A percentile compares a stretch with the other conserved stretches of the same genome.
phyloP scores from a whole-genome alignment of 257 asterid genomes.

The Voacanga thouarsii region DNA sequence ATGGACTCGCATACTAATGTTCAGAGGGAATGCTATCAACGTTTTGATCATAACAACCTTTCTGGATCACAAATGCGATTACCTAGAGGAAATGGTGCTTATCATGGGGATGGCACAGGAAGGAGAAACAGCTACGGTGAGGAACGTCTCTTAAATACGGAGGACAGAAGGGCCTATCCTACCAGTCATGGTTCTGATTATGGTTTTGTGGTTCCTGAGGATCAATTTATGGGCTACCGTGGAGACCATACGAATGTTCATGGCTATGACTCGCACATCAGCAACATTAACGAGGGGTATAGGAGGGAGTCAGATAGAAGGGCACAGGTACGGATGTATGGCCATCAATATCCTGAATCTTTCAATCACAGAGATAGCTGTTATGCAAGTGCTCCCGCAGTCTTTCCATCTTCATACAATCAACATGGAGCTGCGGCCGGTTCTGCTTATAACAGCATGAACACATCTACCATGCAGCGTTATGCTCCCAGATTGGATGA shows the following conservation, averaged over 20 bases:
- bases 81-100: conserved; percentile 22
- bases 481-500: conserved; percentile 59
- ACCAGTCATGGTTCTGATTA: conserved; percentile 31
- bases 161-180: conserved; percentile 22
- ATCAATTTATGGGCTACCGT: conserved; percentile 23
- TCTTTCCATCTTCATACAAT: conserved; percentile 17
- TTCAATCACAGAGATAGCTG: conserved; percentile 17
- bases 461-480: conserved; percentile 39
- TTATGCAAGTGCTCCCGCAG: conserved; percentile 14
- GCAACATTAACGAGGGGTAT: conserved; percentile 19
- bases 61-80: conserved; percentile 24
- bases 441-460: conserved; percentile 25
- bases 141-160: conserved; percentile 25
- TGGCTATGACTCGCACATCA: conserved; percentile 8
- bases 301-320: conserved; percentile 26
- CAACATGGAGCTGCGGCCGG: conserved; percentile 17
- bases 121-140: conserved; percentile 28
- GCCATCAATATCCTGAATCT: conserved; percentile 24
- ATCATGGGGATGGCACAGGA: conserved; percentile 22
- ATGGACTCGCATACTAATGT: conserved; percentile 20
- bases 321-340: conserved; percentile 22
- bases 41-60: conserved; percentile 13
- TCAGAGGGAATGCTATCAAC: conserved; percentile 32
- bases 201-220: conserved; percentile 23
- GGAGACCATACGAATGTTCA: conserved; percentile 19